phyloP scores from a whole-genome alignment of 2,329 filamentous ascomycete species.

The Penicillium sp. region DNA sequence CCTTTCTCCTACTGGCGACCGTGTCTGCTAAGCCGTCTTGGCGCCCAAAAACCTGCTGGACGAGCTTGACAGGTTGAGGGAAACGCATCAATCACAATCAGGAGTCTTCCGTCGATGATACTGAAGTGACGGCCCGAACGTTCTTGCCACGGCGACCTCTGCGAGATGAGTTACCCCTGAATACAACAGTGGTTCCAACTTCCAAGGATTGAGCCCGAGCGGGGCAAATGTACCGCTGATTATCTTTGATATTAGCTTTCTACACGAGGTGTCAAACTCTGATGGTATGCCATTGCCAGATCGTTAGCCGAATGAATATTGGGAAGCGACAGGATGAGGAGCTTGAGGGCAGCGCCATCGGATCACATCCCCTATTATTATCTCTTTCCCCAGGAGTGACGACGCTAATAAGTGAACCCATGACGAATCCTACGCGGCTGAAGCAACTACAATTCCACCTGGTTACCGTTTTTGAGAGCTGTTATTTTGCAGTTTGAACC shows the following conservation, averaged over 20 bases:
- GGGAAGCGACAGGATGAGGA: not conserved
- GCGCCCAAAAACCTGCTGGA: not conserved
- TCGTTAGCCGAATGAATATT: not conserved
- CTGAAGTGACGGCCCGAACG: not conserved
- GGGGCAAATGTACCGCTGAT: constrained; percentile 7
- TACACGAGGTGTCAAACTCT: constrained; percentile 17
- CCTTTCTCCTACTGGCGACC: not conserved
- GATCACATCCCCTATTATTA: not conserved
- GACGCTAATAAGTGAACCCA: not conserved
- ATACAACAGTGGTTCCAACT: constrained; percentile 2
- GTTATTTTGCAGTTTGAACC: not conserved
- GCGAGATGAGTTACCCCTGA: constrained; percentile 9
- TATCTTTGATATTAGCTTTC: constrained; percentile 8
- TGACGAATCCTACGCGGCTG: constrained; percentile 7
- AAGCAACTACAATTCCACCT: not conserved
- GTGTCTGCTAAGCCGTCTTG: not conserved
- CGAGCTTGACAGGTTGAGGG: not conserved
- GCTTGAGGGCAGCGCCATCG: not conserved
- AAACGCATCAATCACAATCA: constrained; percentile 2
- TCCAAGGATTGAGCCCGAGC: not conserved
- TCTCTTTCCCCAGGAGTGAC: not conserved
- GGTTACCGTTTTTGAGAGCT: not conserved
- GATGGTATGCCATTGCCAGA: not conserved
- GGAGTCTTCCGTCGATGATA: constrained; percentile 10
- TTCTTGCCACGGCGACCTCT: not conserved